Evolutionary conservation across 2,329 filamentous ascomycete genomes (phyloP).

Genomic region (Neophaeococcomyces mojaviensis): DNA sequence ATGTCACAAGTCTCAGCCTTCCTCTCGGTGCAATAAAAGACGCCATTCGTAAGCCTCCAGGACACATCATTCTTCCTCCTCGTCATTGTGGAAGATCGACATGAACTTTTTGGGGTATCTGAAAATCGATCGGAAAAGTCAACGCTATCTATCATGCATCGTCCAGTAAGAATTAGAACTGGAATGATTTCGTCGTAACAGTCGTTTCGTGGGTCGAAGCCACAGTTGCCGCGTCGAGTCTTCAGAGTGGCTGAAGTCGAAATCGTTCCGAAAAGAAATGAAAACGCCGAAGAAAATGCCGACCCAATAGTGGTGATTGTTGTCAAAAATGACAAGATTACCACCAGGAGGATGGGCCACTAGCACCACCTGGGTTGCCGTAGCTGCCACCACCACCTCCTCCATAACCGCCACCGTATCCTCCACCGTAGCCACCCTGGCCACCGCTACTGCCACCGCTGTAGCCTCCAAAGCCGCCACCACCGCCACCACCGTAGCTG

Average conservation of each 20-base stretch:
- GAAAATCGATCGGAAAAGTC: constrained; percentile 40
- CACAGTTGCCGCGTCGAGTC: constrained; percentile 33
- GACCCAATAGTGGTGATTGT: constrained; percentile 33
- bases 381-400: constrained; percentile 35
- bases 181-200: constrained; percentile 14
- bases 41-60: constrained; percentile 11
- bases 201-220: constrained; percentile 20
- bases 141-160: constrained; percentile 47
- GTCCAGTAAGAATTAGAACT: constrained; percentile 32
- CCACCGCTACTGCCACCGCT: constrained; percentile 22
- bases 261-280: constrained; percentile 25
- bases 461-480: no score
- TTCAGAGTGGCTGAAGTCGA: constrained; percentile 24
- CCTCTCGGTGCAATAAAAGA: constrained; percentile 8
- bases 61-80: constrained; percentile 23
- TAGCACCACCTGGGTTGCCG: constrained; percentile 43
- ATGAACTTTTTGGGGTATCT: constrained; percentile 38
- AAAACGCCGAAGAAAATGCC: constrained; percentile 20
- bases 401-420: constrained; percentile 22
- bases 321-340: constrained; percentile 39
- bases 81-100: constrained; percentile 30
- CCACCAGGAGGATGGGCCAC: constrained; percentile 46
- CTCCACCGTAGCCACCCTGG: constrained; percentile 28
- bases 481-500: constrained; percentile 23
- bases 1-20: constrained; percentile 7